Conservation (phyloP, 441 rosid genomes). For the Pelargonium cotyledonis region DNA sequence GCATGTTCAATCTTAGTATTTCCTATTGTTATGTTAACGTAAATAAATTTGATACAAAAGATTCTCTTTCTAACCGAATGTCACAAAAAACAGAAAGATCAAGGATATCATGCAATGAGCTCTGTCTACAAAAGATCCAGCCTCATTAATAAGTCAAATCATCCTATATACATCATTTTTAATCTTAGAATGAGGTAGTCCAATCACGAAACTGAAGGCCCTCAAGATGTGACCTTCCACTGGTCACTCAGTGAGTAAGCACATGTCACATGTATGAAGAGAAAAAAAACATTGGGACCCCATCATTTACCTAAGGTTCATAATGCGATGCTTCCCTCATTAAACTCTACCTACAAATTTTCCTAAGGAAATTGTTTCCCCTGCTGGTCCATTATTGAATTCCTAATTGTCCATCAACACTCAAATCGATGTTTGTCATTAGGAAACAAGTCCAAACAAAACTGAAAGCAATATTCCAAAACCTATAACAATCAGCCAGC, state of each 20-base stretch:
- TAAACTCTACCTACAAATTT: constrained; percentile 4
- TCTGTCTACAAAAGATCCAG: not conserved
- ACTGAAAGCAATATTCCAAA: not conserved
- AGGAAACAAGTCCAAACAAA: not conserved
- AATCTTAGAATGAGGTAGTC: constrained; percentile 2
- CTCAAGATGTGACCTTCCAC: constrained; percentile 14
- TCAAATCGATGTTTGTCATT: not conserved
- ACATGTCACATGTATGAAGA: constrained; percentile 9
- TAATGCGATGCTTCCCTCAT: not conserved
- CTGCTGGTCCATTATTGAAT: constrained; percentile 3
- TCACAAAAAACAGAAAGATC: constrained; percentile 4
- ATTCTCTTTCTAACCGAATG: not conserved
- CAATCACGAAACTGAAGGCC: constrained; percentile 10
- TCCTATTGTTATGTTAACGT: not conserved
- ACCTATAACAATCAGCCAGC: not conserved
- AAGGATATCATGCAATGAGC: not conserved
- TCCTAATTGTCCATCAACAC: not conserved
- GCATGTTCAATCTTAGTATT: not conserved
- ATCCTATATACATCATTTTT: not conserved
- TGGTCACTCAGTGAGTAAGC: not conserved
- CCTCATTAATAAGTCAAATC: constrained; percentile 7
- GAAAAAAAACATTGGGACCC: constrained; percentile 18
- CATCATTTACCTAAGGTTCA: constrained; percentile 2
- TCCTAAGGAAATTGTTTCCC: not conserved
- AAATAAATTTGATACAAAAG: not conserved